A percentile compares a stretch with the other conserved stretches of the same genome.
These are phyloP conservation scores for Dendrostoma leiphaemia DNA, from an alignment of 2,329 filamentous ascomycete genomes.

Conservation along the genomic window DNA sequence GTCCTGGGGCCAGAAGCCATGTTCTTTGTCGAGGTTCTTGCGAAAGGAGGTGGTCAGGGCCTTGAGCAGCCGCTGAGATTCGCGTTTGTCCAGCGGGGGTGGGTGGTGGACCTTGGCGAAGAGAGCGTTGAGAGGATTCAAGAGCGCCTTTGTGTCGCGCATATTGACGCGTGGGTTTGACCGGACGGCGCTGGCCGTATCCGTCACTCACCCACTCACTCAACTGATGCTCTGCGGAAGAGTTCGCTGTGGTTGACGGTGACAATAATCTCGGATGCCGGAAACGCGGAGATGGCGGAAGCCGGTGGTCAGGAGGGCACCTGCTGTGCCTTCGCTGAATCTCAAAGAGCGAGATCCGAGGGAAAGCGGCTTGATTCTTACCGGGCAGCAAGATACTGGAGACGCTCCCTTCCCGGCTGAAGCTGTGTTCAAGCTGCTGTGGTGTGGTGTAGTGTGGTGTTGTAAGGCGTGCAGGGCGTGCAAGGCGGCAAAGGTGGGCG, in stretches of 20 bases:
- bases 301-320: no score
- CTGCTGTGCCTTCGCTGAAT: no score
- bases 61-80: conserved; percentile 54
- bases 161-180: conserved; percentile 25
- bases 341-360: no score
- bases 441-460: not conserved
- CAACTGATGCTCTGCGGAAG: no score
- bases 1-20: conserved; percentile 42
- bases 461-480: no score
- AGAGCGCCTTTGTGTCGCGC: conserved; percentile 32
- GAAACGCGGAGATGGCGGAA: no score
- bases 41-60: conserved; percentile 57
- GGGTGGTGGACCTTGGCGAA: conserved; percentile 51
- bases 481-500: not conserved
- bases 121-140: conserved; percentile 38
- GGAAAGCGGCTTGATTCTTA: not conserved
- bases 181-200: no score
- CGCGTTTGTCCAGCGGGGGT: conserved; percentile 45
- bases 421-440: not conserved
- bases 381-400: not conserved
- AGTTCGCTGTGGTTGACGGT: no score
- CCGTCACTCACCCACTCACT: no score
- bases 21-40: conserved; percentile 55
- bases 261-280: not conserved
- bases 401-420: not conserved